phyloP scores from a whole-genome alignment of 2,329 filamentous ascomycete species.

The Juglanconis juglandina region DNA sequence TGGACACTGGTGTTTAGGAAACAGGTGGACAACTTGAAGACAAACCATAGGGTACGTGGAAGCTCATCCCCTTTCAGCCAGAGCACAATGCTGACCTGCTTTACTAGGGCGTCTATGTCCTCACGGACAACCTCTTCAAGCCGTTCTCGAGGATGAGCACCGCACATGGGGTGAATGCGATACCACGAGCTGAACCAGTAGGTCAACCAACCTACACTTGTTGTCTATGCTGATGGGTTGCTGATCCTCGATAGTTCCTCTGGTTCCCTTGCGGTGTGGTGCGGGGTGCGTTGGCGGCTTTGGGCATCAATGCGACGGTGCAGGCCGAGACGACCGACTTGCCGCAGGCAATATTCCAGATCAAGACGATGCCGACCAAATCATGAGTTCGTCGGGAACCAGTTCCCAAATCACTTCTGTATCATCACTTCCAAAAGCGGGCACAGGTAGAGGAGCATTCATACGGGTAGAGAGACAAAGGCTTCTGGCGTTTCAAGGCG shows the following conservation, averaged over 20 bases:
- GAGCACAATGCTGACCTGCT: slow-evolving; percentile 13
- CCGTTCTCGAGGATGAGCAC: slow-evolving; percentile 88
- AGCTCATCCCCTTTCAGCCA: neutral
- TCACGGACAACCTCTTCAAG: slow-evolving; percentile 89
- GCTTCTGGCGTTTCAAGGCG: slow-evolving; percentile 7
- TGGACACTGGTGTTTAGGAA: slow-evolving; percentile 95
- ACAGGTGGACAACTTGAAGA: slow-evolving; percentile 98
- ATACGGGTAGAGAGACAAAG: neutral
- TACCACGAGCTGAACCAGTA: slow-evolving; percentile 76
- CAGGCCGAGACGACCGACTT: slow-evolving; percentile 86
- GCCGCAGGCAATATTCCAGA: slow-evolving; percentile 89
- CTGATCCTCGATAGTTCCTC: slow-evolving; percentile 60
- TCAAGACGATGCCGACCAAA: slow-evolving; percentile 75
- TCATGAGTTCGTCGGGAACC: slow-evolving; percentile 34
- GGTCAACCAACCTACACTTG: slow-evolving; percentile 24
- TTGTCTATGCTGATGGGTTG: neutral
- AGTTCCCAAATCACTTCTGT: neutral
- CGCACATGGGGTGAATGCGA: slow-evolving; percentile 68
- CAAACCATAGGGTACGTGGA: slow-evolving; percentile 75
- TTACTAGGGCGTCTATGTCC: slow-evolving; percentile 80
- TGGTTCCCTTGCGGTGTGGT: slow-evolving; percentile 96
- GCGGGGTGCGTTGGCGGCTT: slow-evolving; percentile 81
- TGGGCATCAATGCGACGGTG: slow-evolving; percentile 88
- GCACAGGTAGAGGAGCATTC: slow-evolving; percentile 3
- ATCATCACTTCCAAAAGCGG: neutral